A percentile compares a stretch with the other conserved stretches of the same genome.
Evolutionary conservation across 2,329 filamentous ascomycete genomes (phyloP).

Genomic region (Stemphylium vesicarium): DNA sequence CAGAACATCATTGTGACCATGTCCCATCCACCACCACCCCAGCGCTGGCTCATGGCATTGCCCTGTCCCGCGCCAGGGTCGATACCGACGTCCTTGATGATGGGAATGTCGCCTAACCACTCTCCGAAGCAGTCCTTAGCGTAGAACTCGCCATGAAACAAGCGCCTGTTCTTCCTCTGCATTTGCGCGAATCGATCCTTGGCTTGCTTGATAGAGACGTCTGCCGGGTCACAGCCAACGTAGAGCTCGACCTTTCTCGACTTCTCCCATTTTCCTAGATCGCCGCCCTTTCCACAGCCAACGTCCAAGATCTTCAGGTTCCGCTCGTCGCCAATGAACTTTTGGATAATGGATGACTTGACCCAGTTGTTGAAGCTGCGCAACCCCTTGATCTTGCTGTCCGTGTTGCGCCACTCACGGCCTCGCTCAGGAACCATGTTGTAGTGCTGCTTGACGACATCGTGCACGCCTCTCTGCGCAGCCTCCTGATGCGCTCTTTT

Average conservation of each 20-base stretch:
- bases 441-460: conserved; percentile 92
- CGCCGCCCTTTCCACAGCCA: conserved; percentile 95
- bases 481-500: conserved; percentile 54
- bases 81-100: conserved; percentile 87
- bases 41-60: conserved; percentile 65
- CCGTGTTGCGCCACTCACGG: conserved; percentile 91
- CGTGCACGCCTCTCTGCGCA: conserved; percentile 68
- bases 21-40: conserved; percentile 81
- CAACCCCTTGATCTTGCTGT: conserved; percentile 92
- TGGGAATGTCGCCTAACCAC: conserved; percentile 78
- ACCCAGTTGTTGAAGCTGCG: conserved; percentile 98
- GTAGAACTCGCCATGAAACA: conserved; percentile 87
- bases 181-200: conserved; percentile 81
- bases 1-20: conserved; percentile 99
- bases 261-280: conserved; percentile 94
- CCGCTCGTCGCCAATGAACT: conserved; percentile 67
- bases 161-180: conserved; percentile 62
- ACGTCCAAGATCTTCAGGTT: conserved; percentile 85
- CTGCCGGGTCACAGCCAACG: conserved; percentile 90
- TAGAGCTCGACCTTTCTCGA: conserved; percentile 90
- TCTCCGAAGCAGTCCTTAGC: conserved; percentile 93
- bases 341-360: conserved; percentile 96
- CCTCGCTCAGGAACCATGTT: conserved; percentile 94
- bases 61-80: conserved; percentile 71
- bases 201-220: conserved; percentile 90